Evolutionary conservation across 805 yeast species (phyloP), one percentile per base, ranked within the genome.

Genomic region (Ogataea paraovalis): DNA sequence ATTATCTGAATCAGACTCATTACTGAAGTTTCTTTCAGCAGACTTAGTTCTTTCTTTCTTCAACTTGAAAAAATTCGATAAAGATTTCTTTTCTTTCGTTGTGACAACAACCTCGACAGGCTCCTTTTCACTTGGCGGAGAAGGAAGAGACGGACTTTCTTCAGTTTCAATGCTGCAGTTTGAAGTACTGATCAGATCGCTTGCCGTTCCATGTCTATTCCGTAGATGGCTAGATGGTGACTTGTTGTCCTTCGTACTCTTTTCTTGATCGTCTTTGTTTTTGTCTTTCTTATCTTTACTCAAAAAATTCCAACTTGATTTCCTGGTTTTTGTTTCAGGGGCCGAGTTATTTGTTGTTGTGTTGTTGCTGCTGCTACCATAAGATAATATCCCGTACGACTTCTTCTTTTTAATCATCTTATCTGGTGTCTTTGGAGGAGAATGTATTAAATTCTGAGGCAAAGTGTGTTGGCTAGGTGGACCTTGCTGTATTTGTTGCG

Each of bases 131-230:
- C 40, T 43, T 1, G 52, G 54, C 13, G 58, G 49, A 7, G 53
- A 42, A 5, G 55, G 50, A 7, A 44, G 44, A 10, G 47, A 41
- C 8, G 50, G 2, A n/a, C 42, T 12, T 1, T 27, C 41, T 8
- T 39, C n/a, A 12, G 44, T 30, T 4, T 32, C 32, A 10, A 51
- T 18, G 14, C 37, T 25, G 5, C 33, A 22, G 12, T 30, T 33
- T 9, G 33, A 9, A 19, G 43, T 14, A 3, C 13, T 32, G 22
- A 39, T 36, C 13, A 43, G 39, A n/a, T 45, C 50, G n/a, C 45
- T 43, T 10, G 58, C 59, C 5, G 59, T 54, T 4, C 66, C 66
- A 41, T 62, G 66, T 46, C 67, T 54, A 32, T 61, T 62, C 25
- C 65, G 43, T 7, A 60, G 46, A 44, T 62, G 67, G 41, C 51